A percentile compares a stretch with the other conserved stretches of the same genome.
Conservation (phyloP, 805 yeast species). For the Candida vaughaniae region DNA sequence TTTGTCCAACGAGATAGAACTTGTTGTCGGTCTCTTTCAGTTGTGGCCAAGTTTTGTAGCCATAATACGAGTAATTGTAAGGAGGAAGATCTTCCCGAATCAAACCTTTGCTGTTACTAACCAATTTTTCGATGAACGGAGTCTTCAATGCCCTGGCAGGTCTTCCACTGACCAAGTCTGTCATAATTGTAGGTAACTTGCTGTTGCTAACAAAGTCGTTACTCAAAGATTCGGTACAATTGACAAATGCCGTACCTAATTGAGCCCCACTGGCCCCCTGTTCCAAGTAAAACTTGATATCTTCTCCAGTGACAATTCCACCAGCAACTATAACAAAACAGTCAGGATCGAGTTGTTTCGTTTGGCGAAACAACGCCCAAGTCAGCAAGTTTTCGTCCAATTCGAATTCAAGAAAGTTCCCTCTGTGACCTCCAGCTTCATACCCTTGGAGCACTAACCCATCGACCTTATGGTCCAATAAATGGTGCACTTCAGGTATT, state of each 20-base stretch:
- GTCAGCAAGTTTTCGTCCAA: conserved; percentile 39
- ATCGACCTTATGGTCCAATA: conserved; percentile 36
- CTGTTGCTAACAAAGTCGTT: conserved; percentile 16
- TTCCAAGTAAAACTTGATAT: conserved; percentile 28
- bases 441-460: conserved; percentile 55
- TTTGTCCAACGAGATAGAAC: conserved; percentile 37
- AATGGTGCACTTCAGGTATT: conserved; percentile 37
- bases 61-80: conserved; percentile 34
- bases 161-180: conserved; percentile 36
- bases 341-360: conserved; percentile 14
- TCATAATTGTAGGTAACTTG: conserved; percentile 26
- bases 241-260: conserved; percentile 53
- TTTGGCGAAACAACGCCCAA: conserved; percentile 22
- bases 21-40: conserved; percentile 16
- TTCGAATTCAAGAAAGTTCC: conserved; percentile 33
- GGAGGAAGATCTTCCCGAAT: conserved; percentile 24
- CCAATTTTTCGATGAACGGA: conserved; percentile 25
- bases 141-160: conserved; percentile 38
- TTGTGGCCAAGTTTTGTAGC: conserved; percentile 24
- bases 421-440: conserved; percentile 70
- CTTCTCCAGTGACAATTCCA: conserved; percentile 41
- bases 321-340: conserved; percentile 49
- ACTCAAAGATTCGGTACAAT: conserved; percentile 28
- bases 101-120: conserved; percentile 1
- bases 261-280: conserved; percentile 54